Evolutionary conservation across 2,329 filamentous ascomycete species (phyloP), one percentile per base, ranked within the genome.

Genomic region (Aspergillus caelatus): DNA sequence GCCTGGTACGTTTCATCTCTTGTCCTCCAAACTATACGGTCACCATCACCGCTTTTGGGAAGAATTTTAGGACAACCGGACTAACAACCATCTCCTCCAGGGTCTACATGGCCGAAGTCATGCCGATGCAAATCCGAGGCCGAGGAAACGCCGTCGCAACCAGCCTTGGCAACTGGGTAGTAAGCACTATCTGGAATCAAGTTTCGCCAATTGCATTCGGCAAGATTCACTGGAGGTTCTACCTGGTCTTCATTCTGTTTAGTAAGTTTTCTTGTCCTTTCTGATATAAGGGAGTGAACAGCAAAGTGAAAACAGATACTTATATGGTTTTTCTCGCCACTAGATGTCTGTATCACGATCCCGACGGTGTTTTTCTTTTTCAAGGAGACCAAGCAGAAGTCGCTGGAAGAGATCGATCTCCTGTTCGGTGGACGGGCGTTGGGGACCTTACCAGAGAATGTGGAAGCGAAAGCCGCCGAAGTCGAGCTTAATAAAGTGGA

Each of bases 101-200:
- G 87, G 81, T 90, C 1, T 90, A 90, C 73, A 87, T 88, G 72
- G 84, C 84, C 19, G 89, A 91, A 73, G 86, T 91, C 64, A 87
- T 88, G 75, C 88, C 89, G 11, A 84, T 90, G 76, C 86, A 87
- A 66, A 90, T 89, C 60, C 86, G 89, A 36, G 84, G 84, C 7
- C 80, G 83, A 26, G 86, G 86, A 2, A 85, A 82, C 54, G 85
- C 85, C 5, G 86, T 88, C 65, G 84, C 85, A 0, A 86, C 85
- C 0, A 84, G 81, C 55, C 79, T 88, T 52, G 85, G 85, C 1
- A 88, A 87, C 67, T 88, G 85, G 85, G 77, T 86, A 4, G 84
- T 88, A 19, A 83, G 83, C 34, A 87, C 86, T 0, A 78, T 89
- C 32, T 88, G 85, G 79, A 82, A 82, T 9, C 86, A 89, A 69